Evolutionary conservation across 2,329 filamentous ascomycete genomes (phyloP), one percentile per base, ranked within the genome.

Genomic region (Pseudogymnoascus sp.): DNA sequence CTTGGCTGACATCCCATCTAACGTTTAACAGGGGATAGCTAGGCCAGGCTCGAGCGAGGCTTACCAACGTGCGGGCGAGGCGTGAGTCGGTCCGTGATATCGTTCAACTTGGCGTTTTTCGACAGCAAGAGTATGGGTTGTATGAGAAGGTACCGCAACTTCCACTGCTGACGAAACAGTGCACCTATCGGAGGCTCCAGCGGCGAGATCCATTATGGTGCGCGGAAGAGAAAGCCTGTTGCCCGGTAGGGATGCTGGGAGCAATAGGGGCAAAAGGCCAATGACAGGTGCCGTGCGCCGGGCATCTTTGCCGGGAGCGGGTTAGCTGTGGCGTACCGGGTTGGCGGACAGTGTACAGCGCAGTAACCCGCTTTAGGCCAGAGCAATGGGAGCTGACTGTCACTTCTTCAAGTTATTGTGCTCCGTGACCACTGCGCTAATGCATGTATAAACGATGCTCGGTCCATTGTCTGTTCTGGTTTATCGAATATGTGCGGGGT

Each of bases 251-350:
- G 23, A 52, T 30, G 41, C 23, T 52, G 41, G 15, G n/a, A 18
- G 23, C 19, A 52, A 52, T 30, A 52, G 39, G 41, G 39, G 41
- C 7, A 12, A 6, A 3, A 26, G 10, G 38, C 5, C 41, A 48
- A 48, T 48, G 41, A 28, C 23, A 48, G 41, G 9, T 52, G 41
- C 23, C 41, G 41, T 52, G 41, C 41, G 12, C 28, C 41, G 41
- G n/a, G 8, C 41, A 52, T 52, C 41, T 18, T 52, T 52, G 41
- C 41, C 41, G 41, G 41, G 41, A 18, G n/a, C 41, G 41, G 41
- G 41, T 30, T 52, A 28, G 41, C 13, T 28, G 41, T 52, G 41
- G 41, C 23, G 41, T 30, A 30, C 41, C 23, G 41, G 41, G 41
- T 28, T 28, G 28, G 28, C 23, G 41, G 37, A 4, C 13, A 7